These are phyloP conservation scores for Marchantia polymorpha DNA, from an alignment of 225 moss, liverwort and hornwort species.

Conservation along the genomic window DNA sequence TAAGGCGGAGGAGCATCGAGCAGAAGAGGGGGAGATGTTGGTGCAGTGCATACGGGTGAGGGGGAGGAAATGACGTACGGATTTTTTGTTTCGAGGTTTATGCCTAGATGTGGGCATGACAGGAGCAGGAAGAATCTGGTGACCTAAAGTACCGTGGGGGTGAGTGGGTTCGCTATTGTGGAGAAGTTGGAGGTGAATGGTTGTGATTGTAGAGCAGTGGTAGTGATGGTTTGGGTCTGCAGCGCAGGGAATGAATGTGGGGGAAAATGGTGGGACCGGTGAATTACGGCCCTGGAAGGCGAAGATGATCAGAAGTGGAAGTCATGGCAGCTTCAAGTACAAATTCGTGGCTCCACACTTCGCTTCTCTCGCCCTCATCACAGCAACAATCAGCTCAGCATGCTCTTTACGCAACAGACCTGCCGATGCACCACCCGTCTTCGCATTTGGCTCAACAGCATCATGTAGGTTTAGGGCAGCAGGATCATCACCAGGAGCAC, in stretches of 20 bases:
- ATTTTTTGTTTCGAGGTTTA: not conserved
- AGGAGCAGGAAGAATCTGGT: constrained; percentile 5
- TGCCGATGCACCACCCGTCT: constrained; percentile 54
- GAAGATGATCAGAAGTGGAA: constrained; percentile 32
- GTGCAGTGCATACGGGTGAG: too few relatives aligned
- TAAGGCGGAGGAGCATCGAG: not conserved
- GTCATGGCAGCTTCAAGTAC: constrained; percentile 77
- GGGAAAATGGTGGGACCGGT: constrained; percentile 16
- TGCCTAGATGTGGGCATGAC: not conserved
- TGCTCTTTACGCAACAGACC: constrained; percentile 64
- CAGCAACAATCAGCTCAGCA: constrained; percentile 61
- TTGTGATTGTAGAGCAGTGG: not conserved
- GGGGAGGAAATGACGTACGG: not conserved
- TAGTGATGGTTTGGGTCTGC: constrained; percentile 13
- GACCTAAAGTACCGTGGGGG: constrained; percentile 7
- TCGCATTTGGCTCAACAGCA: constrained; percentile 49
- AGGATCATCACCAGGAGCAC: constrained; percentile 32
- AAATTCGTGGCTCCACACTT: constrained; percentile 83
- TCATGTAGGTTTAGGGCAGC: constrained; percentile 49
- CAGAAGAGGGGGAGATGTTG: too few relatives aligned
- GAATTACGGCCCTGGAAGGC: constrained; percentile 3
- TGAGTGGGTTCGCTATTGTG: not conserved
- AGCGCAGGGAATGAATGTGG: constrained; percentile 13
- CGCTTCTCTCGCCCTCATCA: constrained; percentile 54
- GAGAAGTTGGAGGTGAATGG: not conserved